Base-by-base conservation (phyloP, 2,329 filamentous ascomycete species). In the Pseudopithomyces chartarum region DNA sequence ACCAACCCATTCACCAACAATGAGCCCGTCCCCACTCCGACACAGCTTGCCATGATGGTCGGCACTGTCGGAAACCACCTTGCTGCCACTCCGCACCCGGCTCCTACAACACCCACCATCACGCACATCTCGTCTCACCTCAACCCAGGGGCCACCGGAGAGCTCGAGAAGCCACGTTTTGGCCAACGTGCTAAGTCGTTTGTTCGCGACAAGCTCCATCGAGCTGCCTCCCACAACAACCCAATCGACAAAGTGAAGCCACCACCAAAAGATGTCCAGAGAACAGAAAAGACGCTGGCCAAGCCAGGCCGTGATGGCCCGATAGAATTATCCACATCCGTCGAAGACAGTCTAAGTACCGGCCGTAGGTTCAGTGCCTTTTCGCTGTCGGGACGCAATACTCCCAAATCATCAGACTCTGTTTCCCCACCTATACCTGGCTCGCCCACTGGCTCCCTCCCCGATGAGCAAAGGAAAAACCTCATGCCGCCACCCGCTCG, bases 391-490 rank as follows among this genome's bases (percentile, higher is more conserved):
- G 63, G 58, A 8, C 67, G 70, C 19, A 73, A 68, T 42, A 74
- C 78, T 1, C 73, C 76, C 39, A 67, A 66, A 29, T 73, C 71
- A 1, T 77, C 76, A 7, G 70, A 69, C 11, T 69, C 71, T 22
- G 70, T 73, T 56, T 74, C 74, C 2, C 76, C 77, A 8, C 71
- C 74, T 33, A 72, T 73, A 11, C 69, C 74, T 15, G 60, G 65
- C 42, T 78, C 75, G 6, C 73, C 75, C 19, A 64, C 65, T 33
- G 74, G 70, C 57, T 77, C 63, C 20, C 64, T 70, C 17, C 70
- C 65, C 34, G 59, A 65, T 50, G 26, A 52, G 17, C 47, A 46
- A 42, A 67, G 61, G 12, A 68, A 65, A 38, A 61, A 13, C n/a
- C 22, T n/a, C 6, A 42, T 39, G 38, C 64, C 10, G 22, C 19